phyloP scores from a whole-genome alignment of 2,329 filamentous ascomycete species.

The Diaporthe ilicicola region DNA sequence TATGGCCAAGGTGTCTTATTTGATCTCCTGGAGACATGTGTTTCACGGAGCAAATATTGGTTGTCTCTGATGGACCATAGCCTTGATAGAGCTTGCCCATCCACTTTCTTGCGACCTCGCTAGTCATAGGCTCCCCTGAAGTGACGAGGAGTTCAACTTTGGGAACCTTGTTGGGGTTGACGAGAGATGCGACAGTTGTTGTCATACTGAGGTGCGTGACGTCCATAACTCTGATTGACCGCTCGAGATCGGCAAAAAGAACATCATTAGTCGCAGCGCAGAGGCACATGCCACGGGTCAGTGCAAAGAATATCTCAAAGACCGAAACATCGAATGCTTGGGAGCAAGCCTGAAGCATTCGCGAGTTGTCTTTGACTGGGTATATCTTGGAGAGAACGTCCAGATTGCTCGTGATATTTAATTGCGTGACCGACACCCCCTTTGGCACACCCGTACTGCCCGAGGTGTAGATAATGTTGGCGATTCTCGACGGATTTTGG shows the following conservation, averaged over 20 bases:
- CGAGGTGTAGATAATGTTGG: conserved; percentile 85
- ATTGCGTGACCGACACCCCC: conserved; percentile 79
- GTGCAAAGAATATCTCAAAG: conserved; percentile 90
- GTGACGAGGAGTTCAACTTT: conserved; percentile 79
- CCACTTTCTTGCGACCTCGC: conserved; percentile 76
- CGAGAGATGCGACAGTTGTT: conserved; percentile 82
- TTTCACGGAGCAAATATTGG: conserved; percentile 85
- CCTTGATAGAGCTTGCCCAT: conserved; percentile 76
- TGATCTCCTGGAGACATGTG: conserved; percentile 65
- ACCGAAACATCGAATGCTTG: conserved; percentile 89
- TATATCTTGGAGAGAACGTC: conserved; percentile 72
- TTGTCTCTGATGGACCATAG: conserved; percentile 87
- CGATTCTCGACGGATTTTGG: conserved; percentile 59
- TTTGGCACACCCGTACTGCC: conserved; percentile 85
- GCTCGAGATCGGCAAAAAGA: conserved; percentile 77
- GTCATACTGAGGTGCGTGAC: conserved; percentile 88
- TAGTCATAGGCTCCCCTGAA: conserved; percentile 81
- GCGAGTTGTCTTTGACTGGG: conserved; percentile 59
- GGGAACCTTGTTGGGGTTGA: conserved; percentile 74
- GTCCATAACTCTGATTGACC: conserved; percentile 66
- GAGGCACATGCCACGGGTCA: conserved; percentile 79
- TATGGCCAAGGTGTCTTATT: conserved; percentile 79
- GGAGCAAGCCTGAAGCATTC: conserved; percentile 84
- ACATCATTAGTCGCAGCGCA: conserved; percentile 79
- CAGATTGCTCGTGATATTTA: conserved; percentile 81